These are phyloP conservation scores for Phytophthora boehmeriae DNA, from an alignment of 352 stramenopile genomes.

Conservation along the genomic window DNA sequence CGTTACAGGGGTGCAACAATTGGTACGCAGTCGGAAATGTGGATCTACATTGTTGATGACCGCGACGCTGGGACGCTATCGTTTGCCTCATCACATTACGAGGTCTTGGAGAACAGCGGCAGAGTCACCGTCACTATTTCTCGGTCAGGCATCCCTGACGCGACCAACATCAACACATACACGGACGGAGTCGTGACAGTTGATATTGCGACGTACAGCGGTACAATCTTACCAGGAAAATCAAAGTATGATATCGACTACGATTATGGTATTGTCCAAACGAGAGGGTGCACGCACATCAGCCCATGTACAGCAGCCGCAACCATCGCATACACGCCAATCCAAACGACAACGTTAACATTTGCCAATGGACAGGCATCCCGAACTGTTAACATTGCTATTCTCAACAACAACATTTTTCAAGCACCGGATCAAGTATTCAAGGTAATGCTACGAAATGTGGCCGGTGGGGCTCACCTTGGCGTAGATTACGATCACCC, in stretches of 20 bases:
- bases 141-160: slow-evolving; percentile 52
- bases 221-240: slow-evolving; percentile 54
- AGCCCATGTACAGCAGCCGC: slow-evolving; percentile 64
- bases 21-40: slow-evolving; percentile 46
- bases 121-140: slow-evolving; percentile 52
- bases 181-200: slow-evolving; percentile 58
- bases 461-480: slow-evolving; percentile 55
- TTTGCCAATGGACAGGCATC: slow-evolving; percentile 55
- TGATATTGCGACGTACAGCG: slow-evolving; percentile 63
- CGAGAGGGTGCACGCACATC: slow-evolving; percentile 60
- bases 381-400: slow-evolving; percentile 54
- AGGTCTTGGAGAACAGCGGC: slow-evolving; percentile 60
- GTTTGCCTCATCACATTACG: slow-evolving; percentile 57
- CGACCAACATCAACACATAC: slow-evolving; percentile 64
- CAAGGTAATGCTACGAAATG: slow-evolving; percentile 60
- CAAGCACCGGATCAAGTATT: slow-evolving; percentile 71
- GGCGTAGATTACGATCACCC: slow-evolving; percentile 69
- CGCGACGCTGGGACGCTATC: slow-evolving; percentile 74
- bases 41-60: slow-evolving; percentile 80
- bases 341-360: slow-evolving; percentile 47
- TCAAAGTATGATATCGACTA: slow-evolving; percentile 53
- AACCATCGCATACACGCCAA: slow-evolving; percentile 51
- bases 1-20: slow-evolving; percentile 65
- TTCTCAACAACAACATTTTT: slow-evolving; percentile 66
- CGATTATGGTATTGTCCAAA: slow-evolving; percentile 59